A percentile compares a stretch with the other conserved stretches of the same genome.
Conservation (phyloP, 2,329 filamentous ascomycete genomes). For the Fusarium neocosmosporiellum region DNA sequence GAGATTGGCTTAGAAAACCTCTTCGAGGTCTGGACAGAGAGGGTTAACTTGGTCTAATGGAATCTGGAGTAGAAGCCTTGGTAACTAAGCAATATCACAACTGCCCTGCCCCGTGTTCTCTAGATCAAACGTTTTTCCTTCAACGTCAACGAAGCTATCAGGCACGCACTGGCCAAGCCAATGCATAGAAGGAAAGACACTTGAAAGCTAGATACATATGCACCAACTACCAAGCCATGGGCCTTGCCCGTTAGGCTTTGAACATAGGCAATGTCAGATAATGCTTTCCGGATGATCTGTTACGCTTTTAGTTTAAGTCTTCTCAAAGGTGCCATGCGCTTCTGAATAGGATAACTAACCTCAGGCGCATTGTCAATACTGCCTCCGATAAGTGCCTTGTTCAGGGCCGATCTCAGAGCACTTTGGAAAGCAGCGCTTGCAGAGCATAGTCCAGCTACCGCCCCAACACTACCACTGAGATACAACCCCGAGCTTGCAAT, state of each 20-base stretch:
- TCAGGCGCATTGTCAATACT: not conserved
- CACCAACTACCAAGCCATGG: not conserved
- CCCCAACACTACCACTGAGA: not conserved
- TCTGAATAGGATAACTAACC: not conserved
- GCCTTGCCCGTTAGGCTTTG: not conserved
- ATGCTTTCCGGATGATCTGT: not conserved
- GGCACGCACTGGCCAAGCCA: not conserved
- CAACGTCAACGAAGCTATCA: not conserved
- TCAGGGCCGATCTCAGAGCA: not conserved
- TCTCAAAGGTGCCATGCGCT: not conserved
- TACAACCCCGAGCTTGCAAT: not conserved
- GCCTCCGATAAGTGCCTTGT: not conserved
- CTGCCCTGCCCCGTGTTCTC: not conserved
- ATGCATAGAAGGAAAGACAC: not conserved
- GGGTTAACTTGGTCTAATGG: not conserved
- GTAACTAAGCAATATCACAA: not conserved
- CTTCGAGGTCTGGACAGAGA: not conserved
- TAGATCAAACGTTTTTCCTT: not conserved
- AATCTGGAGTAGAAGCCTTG: not conserved
- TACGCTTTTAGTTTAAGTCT: not conserved
- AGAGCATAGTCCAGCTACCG: not conserved
- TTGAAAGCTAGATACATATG: not conserved
- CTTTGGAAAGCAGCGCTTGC: not conserved
- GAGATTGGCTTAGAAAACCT: not conserved
- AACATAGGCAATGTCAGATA: not conserved